Conservation (phyloP, 768 basidiomycete species). For the Sporobolomyces roseus region DNA sequence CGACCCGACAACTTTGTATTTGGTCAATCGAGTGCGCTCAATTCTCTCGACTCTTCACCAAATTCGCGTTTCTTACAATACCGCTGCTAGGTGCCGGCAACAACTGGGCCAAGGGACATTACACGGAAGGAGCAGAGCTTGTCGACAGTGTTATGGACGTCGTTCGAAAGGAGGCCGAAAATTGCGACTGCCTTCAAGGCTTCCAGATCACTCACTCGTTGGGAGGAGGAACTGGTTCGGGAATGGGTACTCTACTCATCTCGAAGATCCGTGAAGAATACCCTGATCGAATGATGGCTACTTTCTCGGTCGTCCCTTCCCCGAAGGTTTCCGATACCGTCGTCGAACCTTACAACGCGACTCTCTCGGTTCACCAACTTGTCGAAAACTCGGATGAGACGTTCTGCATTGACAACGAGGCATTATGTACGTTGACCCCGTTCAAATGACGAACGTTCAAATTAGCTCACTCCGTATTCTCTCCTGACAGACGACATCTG, state of each 20-base stretch:
- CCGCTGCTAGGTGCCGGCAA: slow-evolving; percentile 99
- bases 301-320: slow-evolving; percentile 90
- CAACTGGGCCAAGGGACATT: slow-evolving; percentile 98
- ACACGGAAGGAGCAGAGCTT: slow-evolving; percentile 95
- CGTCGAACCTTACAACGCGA: slow-evolving; percentile 99
- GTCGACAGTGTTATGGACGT: slow-evolving; percentile 97
- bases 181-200: slow-evolving; percentile 93
- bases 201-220: slow-evolving; percentile 99
- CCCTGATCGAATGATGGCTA: slow-evolving; percentile 99
- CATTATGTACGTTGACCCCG: no score
- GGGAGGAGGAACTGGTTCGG: slow-evolving; percentile 96
- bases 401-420: slow-evolving; percentile 99
- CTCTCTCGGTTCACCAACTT: slow-evolving; percentile 94
- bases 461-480: no score
- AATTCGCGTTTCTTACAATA: no score
- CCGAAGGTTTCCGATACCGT: slow-evolving; percentile 83
- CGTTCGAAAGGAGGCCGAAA: slow-evolving; percentile 97
- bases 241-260: slow-evolving; percentile 98
- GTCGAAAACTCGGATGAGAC: slow-evolving; percentile 99
- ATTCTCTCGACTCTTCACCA: no score
- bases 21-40: no score
- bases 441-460: no score
- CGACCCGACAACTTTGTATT: slow-evolving; percentile 62
- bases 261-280: slow-evolving; percentile 99
- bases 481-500: slow-evolving; percentile 99